Base-by-base conservation (phyloP, 352 stramenopile species). In the Pythium periplocum region DNA sequence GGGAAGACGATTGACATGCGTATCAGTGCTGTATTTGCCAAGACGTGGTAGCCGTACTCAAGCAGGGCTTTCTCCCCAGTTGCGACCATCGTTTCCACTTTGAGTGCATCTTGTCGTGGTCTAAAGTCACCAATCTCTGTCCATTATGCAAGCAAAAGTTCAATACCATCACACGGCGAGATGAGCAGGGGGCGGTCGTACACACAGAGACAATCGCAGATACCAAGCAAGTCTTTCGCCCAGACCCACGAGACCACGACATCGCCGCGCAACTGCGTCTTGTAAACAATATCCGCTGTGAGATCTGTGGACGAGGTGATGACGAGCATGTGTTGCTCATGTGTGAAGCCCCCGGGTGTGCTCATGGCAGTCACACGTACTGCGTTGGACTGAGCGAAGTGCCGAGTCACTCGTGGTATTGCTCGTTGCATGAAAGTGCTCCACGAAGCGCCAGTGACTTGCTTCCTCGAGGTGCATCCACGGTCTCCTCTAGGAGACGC, bases 81-180 rank as follows among this genome's bases (percentile, higher is more conserved):
- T 94, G 83, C 56, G 78, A 85, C 37, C 83, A 94, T 53, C 73
- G 70, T n/a, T 94, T 94, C 68, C 83, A 94, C 64, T 92, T 82
- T 39, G 69, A 92, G 42, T 94, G 83, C 59, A 92, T 94, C 51
- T 48, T 90, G 31, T 65, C 79, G 33, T 94, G 83, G 83, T 64
- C 83, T 37, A 85, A 87, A 49, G 77, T 92, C 26, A 92, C 83
- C 12, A 94, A 94, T 51, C 54, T 90, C 12, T 94, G 83, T 65
- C 83, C 83, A 49, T 62, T 94, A 1, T 94, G 83, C 62, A 91
- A 91, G 68, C 67, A 61, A 49, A 73, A 83, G 50, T 94, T 94
- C 55, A 68, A 74, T n/a, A 5, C 49, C 0, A 65, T 94, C 41
- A 73, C 71, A 5, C 68, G 66, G 12, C 58, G 71, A 12, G 67